A percentile compares a stretch with the other conserved stretches of the same genome.
These are phyloP conservation scores for Aegle marmelos DNA, from an alignment of 345 rosid species.

Conservation along the genomic window DNA sequence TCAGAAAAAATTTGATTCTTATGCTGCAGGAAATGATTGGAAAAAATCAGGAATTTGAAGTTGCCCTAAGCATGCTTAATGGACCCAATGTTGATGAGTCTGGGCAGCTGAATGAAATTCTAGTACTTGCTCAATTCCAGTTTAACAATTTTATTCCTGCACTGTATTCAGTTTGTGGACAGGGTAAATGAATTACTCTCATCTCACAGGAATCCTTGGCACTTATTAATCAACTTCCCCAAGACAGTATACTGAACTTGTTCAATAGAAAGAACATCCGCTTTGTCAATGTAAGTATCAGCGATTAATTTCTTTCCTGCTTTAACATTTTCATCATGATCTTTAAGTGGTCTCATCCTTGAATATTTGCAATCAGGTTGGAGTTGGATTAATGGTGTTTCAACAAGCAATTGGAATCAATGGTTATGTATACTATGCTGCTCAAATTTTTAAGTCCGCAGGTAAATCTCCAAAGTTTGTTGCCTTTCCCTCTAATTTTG, in stretches of 20 bases:
- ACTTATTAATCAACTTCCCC: conserved; percentile 34
- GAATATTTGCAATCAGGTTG: conserved; percentile 26
- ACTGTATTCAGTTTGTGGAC: not conserved
- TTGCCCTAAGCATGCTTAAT: conserved; percentile 34
- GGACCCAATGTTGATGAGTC: conserved; percentile 43
- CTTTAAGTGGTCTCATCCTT: not conserved
- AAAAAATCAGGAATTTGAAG: conserved; percentile 34
- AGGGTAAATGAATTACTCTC: not conserved
- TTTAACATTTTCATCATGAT: not conserved
- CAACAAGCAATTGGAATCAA: conserved; percentile 48
- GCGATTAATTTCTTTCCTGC: not conserved
- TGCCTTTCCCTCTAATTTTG: no score
- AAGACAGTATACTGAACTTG: conserved; percentile 29
- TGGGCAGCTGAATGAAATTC: conserved; percentile 39
- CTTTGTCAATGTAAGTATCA: conserved; percentile 38
- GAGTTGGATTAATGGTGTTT: conserved; percentile 51
- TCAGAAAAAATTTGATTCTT: not conserved
- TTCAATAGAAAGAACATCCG: conserved; percentile 34
- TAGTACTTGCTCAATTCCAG: conserved; percentile 19
- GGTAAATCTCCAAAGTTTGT: conserved; percentile 19
- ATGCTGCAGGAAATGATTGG: conserved; percentile 46
- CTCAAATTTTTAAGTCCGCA: conserved; percentile 45
- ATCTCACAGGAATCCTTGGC: conserved; percentile 36
- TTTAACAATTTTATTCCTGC: not conserved
- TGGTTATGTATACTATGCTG: conserved; percentile 44